Evolutionary conservation across 805 yeast species (phyloP), one percentile per base, ranked within the genome.

Genomic region (Lachancea dasiensis): DNA sequence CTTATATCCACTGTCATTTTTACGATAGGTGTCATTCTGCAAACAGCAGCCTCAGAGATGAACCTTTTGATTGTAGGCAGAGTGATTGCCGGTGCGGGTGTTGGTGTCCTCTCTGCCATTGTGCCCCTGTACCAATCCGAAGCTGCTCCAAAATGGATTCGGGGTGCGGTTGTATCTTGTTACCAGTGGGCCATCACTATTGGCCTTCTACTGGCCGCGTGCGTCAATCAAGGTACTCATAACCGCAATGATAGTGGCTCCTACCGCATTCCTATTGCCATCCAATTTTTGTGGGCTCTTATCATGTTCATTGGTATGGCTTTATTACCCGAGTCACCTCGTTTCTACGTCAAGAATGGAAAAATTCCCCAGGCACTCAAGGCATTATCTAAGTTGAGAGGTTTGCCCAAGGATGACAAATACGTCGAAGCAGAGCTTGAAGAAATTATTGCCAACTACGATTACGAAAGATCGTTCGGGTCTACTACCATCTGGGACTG

Each of bases 91-190:
- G 92, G 89, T 21, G 44, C 79, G 5, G 84, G 86, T 36, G 83
- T 83, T 42, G 94, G 94, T 44, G 67, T 76, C 20, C 68, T 81
- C 18, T 78, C 90, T 19, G 81, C 87, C 18, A 69, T 77, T 43
- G 81, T 83, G 23, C 86, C 89, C 19, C 59, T 83, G 46, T 83
- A 82, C 56, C 85, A 81, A 64, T 81, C 89, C 22, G 94, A 83
- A 60, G 79, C 84, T 25, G 75, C 86, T n/a, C 92, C 92, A 18
- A 77, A 73, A 51, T 78, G 82, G 70, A 74, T 83, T 33, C 70
- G 94, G 64, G 94, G 94, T 50, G 75, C 86, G 14, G 68, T 81
- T 45, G 87, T 83, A 32, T 76, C 83, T 40, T 72, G 81, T 39
- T 85, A 81, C 58, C 95, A 84, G 59, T 71, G 79, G 67, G 79